phyloP scores from a whole-genome alignment of 2,329 filamentous ascomycete genomes.

The Diplodia sapinea region DNA sequence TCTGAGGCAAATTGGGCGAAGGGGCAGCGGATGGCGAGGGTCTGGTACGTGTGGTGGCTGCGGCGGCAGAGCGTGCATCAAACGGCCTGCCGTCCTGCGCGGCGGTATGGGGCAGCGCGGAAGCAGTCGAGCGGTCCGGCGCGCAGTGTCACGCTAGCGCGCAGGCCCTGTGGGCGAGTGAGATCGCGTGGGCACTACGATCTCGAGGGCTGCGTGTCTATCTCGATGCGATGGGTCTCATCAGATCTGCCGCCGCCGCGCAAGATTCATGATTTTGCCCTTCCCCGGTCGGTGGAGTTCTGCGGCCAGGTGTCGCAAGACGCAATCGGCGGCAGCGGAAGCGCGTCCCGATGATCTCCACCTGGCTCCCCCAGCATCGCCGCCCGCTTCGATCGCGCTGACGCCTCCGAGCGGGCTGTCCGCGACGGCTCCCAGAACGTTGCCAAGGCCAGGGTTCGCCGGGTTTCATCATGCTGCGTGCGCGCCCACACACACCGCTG shows the following conservation, averaged over 20 bases:
- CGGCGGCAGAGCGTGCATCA: conserved; percentile 3
- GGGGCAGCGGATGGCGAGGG: background rate
- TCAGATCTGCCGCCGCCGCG: conserved; percentile 21
- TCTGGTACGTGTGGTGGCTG: background rate
- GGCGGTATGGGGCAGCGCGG: conserved; percentile 3
- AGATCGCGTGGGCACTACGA: conserved; percentile 17
- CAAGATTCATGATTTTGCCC: conserved; percentile 4
- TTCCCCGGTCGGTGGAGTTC: conserved; percentile 24
- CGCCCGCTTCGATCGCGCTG: conserved; percentile 4
- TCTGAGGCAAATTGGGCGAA: conserved; percentile 3
- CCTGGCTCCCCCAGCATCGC: conserved; percentile 22
- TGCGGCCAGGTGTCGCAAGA: conserved; percentile 15
- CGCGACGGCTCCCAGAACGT: conserved; percentile 14
- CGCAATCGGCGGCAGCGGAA: conserved; percentile 21
- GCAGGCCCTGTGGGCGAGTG: conserved; percentile 10
- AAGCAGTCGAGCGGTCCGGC: conserved; percentile 14
- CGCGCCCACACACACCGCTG: conserved; percentile 20
- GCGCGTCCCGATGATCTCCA: conserved; percentile 26
- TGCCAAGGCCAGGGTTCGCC: conserved; percentile 26
- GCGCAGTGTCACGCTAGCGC: conserved; percentile 4
- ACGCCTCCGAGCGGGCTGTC: conserved; percentile 15
- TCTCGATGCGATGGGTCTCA: conserved; percentile 30
- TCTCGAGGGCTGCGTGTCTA: conserved; percentile 19
- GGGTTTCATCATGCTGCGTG: conserved; percentile 25
- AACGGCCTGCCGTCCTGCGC: background rate